Base-by-base conservation (phyloP, 768 basidiomycete genomes). In the Coprinopsis strossmayeri region DNA sequence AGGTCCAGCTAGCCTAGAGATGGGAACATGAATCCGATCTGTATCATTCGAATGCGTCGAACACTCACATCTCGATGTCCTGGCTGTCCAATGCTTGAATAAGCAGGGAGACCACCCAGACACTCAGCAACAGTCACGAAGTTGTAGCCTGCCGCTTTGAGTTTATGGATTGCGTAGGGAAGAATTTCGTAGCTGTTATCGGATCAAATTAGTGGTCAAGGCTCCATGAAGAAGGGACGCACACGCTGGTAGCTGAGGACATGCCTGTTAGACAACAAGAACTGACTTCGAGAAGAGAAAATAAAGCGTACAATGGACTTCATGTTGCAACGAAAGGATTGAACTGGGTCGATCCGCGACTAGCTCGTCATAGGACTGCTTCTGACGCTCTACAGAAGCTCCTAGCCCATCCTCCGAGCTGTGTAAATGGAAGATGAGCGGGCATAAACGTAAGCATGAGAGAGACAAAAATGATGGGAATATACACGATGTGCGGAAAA, bases 21-120 rank as follows among this genome's bases (percentile, higher is more conserved):
- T n/a, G n/a, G n/a, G n/a, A n/a, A n/a, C n/a, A n/a, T n/a, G n/a
- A n/a, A n/a, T n/a, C n/a, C n/a, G n/a, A n/a, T n/a, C n/a, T n/a
- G n/a, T n/a, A n/a, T n/a, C n/a, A n/a, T n/a, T n/a, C n/a, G n/a
- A n/a, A n/a, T n/a, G n/a, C n/a, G n/a, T n/a, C n/a, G n/a, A n/a
- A n/a, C 30, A 42, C 48, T 32, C 41, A 49, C 48, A 44, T 42
- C 27, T 13, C 48, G 15, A 12, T 15, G 3, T 17, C 15, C 39
- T 15, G 48, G 35, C 1, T 26, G 17, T 7, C 50, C 56, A n/a
- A 62, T 55, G 13, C 57, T 61, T 47, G 66, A 65, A 57, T 75
- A 75, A 1, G 71, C 59, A 1, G 60, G 55, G 3, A 67, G 51
- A 1, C 67, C 67, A 1, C 50, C 59, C 0, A 58, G 27, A 40